Base-by-base conservation (phyloP, 1,284 basidiomycete species). In the Mycena sp. region DNA sequence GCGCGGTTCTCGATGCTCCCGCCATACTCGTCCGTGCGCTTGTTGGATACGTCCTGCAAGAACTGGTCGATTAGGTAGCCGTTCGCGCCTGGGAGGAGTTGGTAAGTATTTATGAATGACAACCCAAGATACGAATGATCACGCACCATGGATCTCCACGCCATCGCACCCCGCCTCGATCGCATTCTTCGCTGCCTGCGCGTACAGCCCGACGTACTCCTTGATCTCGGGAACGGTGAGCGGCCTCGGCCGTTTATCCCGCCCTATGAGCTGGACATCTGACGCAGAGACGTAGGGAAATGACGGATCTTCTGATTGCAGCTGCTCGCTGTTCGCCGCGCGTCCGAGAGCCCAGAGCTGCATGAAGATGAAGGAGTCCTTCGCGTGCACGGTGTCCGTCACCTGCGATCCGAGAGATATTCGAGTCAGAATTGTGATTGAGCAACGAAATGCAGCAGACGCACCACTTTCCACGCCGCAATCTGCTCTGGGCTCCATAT, bases 1-100 rank as follows among this genome's bases (percentile, higher is more conserved):
- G 76, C 70, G 43, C 87, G 76, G 68, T 83, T 85, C 72, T 85
- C 82, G 28, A 86, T 63, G 12, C 78, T 79, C 4, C 86, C 87
- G 7, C 87, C 87, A 72, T 85, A 88, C 32, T 75, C 73, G 70
- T 89, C 87, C 9, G 80, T 83, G 32, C 86, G 78, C 37, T 80
- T 72, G 74, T 87, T 87, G 44, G 75, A 68, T 3, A 74, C 68
- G 37, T 79, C 75, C 64, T 83, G 80, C 29, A 80, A 55, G 69
- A 83, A 84, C 69, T 63, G 51, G 30, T 61, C 51, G 10, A 43
- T 17, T 17, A 61, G 52, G 29, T 49, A 61, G 29, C 59, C 59
- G 35, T 46, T 54, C 2, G 44, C 52, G 3, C 73, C 29, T 51
- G 49, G 81, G 81, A 25, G 26, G 2, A 23, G 14, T 23, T 28